Conservation (phyloP, 345 rosid species). For the Orychophragmus violaceus region DNA sequence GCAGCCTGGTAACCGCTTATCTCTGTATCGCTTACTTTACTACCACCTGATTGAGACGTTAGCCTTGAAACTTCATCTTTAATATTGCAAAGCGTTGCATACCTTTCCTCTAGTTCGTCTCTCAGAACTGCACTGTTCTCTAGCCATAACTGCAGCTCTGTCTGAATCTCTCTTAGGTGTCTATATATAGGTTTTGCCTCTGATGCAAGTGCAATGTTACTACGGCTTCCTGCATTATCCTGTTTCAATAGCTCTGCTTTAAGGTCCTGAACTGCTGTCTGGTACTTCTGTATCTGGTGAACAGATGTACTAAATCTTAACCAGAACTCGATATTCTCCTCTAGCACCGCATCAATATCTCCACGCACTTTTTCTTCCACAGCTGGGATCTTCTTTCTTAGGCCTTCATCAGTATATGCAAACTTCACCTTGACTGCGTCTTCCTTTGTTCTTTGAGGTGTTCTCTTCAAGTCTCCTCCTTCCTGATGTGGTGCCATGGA, state of each 20-base stretch:
- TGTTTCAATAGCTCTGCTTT: constrained; percentile 44
- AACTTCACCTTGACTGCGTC: constrained; percentile 18
- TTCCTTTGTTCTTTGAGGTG: constrained; percentile 12
- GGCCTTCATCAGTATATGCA: not conserved
- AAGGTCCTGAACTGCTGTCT: constrained; percentile 57
- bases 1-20: constrained; percentile 59
- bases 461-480: not conserved
- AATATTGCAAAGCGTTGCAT: constrained; percentile 44
- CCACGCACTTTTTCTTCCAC: constrained; percentile 57
- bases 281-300: constrained; percentile 25
- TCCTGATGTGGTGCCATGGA: not conserved
- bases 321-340: constrained; percentile 95
- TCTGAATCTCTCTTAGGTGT: constrained; percentile 64
- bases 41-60: constrained; percentile 12
- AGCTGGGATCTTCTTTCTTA: constrained; percentile 21
- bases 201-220: constrained; percentile 30
- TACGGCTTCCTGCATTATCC: too few relatives aligned
- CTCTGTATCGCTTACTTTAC: constrained; percentile 22
- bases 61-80: constrained; percentile 57
- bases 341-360: constrained; percentile 65
- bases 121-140: constrained; percentile 59
- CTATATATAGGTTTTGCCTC: constrained; percentile 57
- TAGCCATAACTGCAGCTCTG: constrained; percentile 68
- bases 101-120: constrained; percentile 60
- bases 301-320: constrained; percentile 74